Evolutionary conservation across 345 rosid species (phyloP).

Genomic region (Carallia pectinifolia): DNA sequence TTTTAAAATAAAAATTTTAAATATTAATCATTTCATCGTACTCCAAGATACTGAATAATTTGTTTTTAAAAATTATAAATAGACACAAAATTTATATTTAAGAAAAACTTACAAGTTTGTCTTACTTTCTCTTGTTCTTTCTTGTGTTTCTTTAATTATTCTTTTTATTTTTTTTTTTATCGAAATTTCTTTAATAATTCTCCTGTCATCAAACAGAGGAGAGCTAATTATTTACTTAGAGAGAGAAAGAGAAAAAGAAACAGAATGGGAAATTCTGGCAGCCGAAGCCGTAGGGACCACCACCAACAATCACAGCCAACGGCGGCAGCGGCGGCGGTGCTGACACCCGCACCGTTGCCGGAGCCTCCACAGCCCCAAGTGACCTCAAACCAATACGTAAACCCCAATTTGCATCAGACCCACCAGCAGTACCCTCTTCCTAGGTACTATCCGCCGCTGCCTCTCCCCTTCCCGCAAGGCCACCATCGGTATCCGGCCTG

Average conservation of each 20-base stretch:
- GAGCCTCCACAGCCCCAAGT: slow-evolving; percentile 19
- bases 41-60: too few species aligned
- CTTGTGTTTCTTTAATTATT: too few species aligned
- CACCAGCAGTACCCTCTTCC: slow-evolving; percentile 24
- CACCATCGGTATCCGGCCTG: slow-evolving; percentile 36
- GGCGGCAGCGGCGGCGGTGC: not conserved
- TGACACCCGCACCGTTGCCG: slow-evolving; percentile 11
- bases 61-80: too few species aligned
- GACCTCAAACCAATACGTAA: slow-evolving; percentile 35
- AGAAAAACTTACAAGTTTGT: too few species aligned
- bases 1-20: too few species aligned
- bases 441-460: slow-evolving; percentile 25
- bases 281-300: not conserved
- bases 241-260: not conserved
- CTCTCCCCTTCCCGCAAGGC: slow-evolving; percentile 15
- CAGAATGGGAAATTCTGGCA: not conserved
- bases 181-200: not conserved
- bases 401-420: slow-evolving; percentile 20
- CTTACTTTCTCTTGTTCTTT: not conserved
- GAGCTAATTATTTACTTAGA: not conserved
- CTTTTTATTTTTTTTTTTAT: too few species aligned
- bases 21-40: too few species aligned
- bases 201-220: not conserved
- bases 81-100: too few species aligned
- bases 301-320: not conserved